Evolutionary conservation across 345 rosid genomes (phyloP).

Genomic region (Lepidium aucheri): DNA sequence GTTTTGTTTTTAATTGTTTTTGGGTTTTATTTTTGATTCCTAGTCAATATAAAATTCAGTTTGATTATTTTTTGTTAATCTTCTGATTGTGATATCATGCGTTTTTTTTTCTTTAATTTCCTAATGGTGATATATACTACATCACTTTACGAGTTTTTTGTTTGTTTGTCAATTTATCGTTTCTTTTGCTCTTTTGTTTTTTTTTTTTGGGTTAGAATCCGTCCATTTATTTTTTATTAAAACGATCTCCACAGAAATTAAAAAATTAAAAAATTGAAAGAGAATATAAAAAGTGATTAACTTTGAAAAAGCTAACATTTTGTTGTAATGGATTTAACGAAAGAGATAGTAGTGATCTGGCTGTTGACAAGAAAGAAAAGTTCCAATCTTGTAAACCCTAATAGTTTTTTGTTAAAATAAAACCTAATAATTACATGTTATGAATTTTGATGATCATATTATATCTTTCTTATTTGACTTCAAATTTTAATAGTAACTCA

Average conservation of each 20-base stretch:
- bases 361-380: neutral
- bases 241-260: slow-evolving; percentile 2
- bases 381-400: neutral
- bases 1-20: neutral
- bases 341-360: neutral
- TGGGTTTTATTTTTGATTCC: neutral
- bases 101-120: neutral
- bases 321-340: neutral
- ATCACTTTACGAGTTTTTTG: too few relatives aligned
- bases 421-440: neutral
- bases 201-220: neutral
- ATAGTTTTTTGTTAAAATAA: neutral
- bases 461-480: neutral
- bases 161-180: too few relatives aligned
- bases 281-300: slow-evolving; percentile 1
- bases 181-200: neutral
- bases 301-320: neutral
- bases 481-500: neutral
- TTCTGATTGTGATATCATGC: neutral
- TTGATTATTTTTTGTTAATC: neutral
- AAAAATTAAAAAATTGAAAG: neutral
- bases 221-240: neutral
- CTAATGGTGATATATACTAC: too few relatives aligned
- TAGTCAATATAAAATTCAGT: neutral
- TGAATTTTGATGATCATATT: neutral